phyloP scores from a whole-genome alignment of 768 basidiomycete genomes.

The Lepiota brunneoincarnata region DNA sequence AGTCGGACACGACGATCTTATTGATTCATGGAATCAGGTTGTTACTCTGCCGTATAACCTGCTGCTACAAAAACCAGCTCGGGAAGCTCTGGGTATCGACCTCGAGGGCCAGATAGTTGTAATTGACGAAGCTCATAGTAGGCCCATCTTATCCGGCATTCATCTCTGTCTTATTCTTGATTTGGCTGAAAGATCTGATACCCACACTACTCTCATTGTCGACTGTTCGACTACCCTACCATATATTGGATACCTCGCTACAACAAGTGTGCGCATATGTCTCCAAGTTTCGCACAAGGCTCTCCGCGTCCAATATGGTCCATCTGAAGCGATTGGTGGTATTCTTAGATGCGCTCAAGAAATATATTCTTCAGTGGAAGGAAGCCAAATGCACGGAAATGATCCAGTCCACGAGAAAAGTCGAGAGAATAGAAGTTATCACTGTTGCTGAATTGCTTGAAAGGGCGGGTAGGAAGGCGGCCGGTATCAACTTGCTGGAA shows the following conservation, averaged over 20 bases:
- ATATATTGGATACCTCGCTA: conserved; percentile 57
- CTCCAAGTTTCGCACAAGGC: conserved; percentile 70
- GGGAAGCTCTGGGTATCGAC: conserved; percentile 86
- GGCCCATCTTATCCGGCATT: conserved; percentile 22
- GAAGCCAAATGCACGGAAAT: conserved; percentile 23
- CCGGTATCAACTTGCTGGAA: conserved; percentile 81
- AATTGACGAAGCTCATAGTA: conserved; percentile 97
- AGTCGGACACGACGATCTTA: background rate
- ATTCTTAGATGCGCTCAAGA: conserved; percentile 68
- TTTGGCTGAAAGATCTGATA: conserved; percentile 63
- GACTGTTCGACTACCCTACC: conserved; percentile 59
- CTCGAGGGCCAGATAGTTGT: conserved; percentile 83
- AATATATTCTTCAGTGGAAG: conserved; percentile 57
- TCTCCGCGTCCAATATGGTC: conserved; percentile 69
- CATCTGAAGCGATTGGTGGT: conserved; percentile 78
- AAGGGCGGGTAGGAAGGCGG: conserved; percentile 62
- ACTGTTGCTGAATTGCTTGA: conserved; percentile 64
- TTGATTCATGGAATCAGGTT: conserved; percentile 43
- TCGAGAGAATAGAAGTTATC: conserved; percentile 55
- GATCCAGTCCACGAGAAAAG: conserved; percentile 11
- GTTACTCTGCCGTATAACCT: conserved; percentile 95
- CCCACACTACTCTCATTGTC: conserved; percentile 88
- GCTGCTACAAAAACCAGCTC: conserved; percentile 74
- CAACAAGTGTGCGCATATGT: conserved; percentile 79
- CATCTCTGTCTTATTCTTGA: background rate